Evolutionary conservation across 2,329 filamentous ascomycete species (phyloP).

Genomic region (Colletotrichum salicis): DNA sequence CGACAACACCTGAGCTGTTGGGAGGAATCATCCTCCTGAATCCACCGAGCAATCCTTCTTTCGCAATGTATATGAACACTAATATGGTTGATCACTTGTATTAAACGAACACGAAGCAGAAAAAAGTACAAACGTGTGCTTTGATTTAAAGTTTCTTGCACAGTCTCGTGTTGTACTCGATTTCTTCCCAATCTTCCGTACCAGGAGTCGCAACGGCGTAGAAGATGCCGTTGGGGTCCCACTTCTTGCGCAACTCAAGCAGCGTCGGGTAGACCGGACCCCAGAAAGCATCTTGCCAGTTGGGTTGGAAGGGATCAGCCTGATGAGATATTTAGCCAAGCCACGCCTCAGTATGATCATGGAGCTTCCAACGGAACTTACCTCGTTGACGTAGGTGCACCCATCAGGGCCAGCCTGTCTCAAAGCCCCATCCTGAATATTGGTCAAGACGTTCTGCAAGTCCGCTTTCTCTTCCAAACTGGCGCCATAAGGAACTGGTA

Average conservation of each 20-base stretch:
- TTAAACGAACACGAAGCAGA: too few species aligned
- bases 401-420: constrained; percentile 49
- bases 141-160: constrained; percentile 42
- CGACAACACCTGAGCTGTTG: too few species aligned
- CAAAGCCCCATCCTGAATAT: constrained; percentile 49
- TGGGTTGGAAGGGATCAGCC: constrained; percentile 47
- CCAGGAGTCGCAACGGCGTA: constrained; percentile 56
- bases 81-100: too few species aligned
- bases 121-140: too few species aligned
- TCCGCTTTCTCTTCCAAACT: constrained; percentile 55
- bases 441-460: constrained; percentile 51
- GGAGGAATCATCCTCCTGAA: too few species aligned
- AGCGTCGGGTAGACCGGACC: constrained; percentile 50
- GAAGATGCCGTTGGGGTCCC: constrained; percentile 54
- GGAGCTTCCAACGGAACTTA: constrained; percentile 28
- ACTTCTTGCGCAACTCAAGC: constrained; percentile 53
- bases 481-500: constrained; percentile 49
- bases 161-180: constrained; percentile 51
- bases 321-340: neutral
- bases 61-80: too few species aligned
- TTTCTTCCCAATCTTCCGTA: constrained; percentile 55
- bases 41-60: too few species aligned
- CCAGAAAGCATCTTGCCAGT: constrained; percentile 53
- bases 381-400: constrained; percentile 59
- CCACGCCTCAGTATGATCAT: accelerated